Base-by-base conservation (phyloP, 2,329 filamentous ascomycete genomes). In the Aureobasidium sp. region DNA sequence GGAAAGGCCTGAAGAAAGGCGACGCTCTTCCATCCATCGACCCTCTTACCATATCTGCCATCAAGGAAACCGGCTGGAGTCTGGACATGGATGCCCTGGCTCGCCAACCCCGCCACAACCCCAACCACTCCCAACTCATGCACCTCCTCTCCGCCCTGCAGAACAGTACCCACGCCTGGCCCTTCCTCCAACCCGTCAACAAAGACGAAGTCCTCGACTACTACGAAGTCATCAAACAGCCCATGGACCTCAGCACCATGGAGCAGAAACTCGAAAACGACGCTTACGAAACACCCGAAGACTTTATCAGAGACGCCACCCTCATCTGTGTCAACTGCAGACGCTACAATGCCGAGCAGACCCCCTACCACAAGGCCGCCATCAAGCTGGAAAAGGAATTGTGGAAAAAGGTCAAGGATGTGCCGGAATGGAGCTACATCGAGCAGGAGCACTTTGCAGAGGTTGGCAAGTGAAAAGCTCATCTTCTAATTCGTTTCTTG, bases 201-300 rank as follows among this genome's bases (percentile, higher is more conserved):
- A 86, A 88, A 66, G 94, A 99, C 68, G 94, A 97, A 66, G 94
- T 99, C 0, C 86, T 90, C n/a, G 94, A 99, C 73, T 99, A 99
- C 76, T 97, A 97, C 78, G 90, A 96, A 62, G 92, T 97, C 63
- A 99, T 99, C 78, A 92, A 92, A 71, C 89, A 96, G 73, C 94
- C 94, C 37, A 99, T 99, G 94, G 94, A 96, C 71, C 79, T 96
- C 50, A 87, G 84, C 50, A 96, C 92, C 21, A 97, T 99, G 93
- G 94, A 97, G 74, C 85, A 84, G 67, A 95, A 95, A 74, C 87
- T 96, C 64, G 92, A 97, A 70, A 90, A 90, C 40, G 94, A 97
- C 74, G 84, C 93, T 69, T 99, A 99, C 71, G 83, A 85, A 17
- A 91, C 85, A 0, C 93, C 94, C 0, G 91, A 97, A 70, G 94